Evolutionary conservation across 2,329 filamentous ascomycete genomes (phyloP).

Genomic region (Metarhizium humberi): DNA sequence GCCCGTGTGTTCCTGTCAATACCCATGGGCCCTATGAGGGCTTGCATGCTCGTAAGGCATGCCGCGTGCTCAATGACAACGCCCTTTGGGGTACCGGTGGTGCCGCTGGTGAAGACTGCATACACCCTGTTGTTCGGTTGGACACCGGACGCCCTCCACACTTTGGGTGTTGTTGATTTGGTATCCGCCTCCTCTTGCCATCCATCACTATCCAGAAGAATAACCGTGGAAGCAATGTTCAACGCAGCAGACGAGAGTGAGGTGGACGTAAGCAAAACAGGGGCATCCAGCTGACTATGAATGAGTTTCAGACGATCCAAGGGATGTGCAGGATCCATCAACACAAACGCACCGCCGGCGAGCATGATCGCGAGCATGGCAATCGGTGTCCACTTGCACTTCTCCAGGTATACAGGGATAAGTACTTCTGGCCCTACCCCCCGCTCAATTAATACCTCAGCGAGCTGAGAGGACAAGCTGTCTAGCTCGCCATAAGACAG

Average conservation of each 20-base stretch:
- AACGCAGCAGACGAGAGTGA: neutral
- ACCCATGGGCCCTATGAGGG: neutral
- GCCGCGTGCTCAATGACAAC: conserved; percentile 1
- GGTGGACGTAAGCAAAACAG: neutral
- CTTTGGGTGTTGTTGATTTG: too few species aligned
- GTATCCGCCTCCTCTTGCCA: too few species aligned
- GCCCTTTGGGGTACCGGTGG: neutral
- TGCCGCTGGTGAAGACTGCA: neutral
- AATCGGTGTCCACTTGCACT: neutral
- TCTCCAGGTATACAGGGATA: neutral
- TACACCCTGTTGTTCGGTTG: too few species aligned
- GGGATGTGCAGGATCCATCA: neutral
- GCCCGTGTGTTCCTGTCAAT: neutral
- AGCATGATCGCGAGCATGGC: neutral
- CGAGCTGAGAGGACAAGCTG: too few species aligned
- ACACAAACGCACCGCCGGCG: neutral
- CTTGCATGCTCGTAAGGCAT: neutral
- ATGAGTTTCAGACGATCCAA: neutral
- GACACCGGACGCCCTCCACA: too few species aligned
- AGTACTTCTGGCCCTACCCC: neutral
- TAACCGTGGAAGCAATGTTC: neutral
- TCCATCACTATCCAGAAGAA: too few species aligned
- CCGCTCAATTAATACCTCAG: too few species aligned
- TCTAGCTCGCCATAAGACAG: too few species aligned
- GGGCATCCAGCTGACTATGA: neutral